A percentile compares a stretch with the other conserved stretches of the same genome.
Conservation (phyloP, 2,329 filamentous ascomycete species). For the Arthrobotrys sphaeroides region DNA sequence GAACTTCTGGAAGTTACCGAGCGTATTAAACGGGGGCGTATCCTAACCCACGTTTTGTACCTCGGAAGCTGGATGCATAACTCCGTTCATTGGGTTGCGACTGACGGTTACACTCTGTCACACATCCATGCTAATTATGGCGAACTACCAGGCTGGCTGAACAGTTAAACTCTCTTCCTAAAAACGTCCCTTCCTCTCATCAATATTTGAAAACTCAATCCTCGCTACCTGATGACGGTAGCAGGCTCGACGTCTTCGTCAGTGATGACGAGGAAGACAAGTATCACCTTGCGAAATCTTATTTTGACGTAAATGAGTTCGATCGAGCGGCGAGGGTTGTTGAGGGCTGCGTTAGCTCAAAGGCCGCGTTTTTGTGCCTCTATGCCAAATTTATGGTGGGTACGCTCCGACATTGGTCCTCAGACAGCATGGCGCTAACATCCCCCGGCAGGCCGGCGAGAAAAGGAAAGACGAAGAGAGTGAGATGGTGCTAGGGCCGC, state of each 20-base stretch:
- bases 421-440: background rate
- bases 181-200: slow-evolving; percentile 69
- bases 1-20: background rate
- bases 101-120: slow-evolving; percentile 3
- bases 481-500: slow-evolving; percentile 88
- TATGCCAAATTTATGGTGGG: slow-evolving; percentile 84
- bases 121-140: slow-evolving; percentile 28
- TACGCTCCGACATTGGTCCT: background rate
- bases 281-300: slow-evolving; percentile 89
- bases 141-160: slow-evolving; percentile 33
- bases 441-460: slow-evolving; percentile 72
- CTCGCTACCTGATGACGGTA: slow-evolving; percentile 62
- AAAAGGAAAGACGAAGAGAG: slow-evolving; percentile 96
- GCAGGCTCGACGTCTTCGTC: slow-evolving; percentile 25
- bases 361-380: slow-evolving; percentile 87
- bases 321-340: slow-evolving; percentile 88
- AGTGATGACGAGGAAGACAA: slow-evolving; percentile 53
- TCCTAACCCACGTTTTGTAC: background rate
- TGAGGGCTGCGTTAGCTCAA: slow-evolving; percentile 61
- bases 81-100: background rate
- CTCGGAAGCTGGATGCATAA: background rate
- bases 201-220: slow-evolving; percentile 71
- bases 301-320: slow-evolving; percentile 94
- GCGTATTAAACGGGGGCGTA: background rate
- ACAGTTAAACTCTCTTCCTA: slow-evolving; percentile 42